Evolutionary conservation across 768 basidiomycete species (phyloP).

Genomic region (Boletus rubescentipes): DNA sequence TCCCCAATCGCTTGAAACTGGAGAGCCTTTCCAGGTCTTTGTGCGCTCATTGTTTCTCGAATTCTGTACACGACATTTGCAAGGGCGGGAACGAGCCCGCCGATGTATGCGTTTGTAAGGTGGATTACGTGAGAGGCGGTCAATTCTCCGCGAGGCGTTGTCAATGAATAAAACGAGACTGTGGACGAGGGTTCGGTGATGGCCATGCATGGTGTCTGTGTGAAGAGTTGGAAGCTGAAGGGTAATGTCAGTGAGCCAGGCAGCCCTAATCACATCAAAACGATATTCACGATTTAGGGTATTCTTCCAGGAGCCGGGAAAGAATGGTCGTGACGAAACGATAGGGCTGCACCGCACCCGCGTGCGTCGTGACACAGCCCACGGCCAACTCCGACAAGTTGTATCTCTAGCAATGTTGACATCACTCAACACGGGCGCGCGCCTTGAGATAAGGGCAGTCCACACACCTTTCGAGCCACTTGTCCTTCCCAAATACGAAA

Average conservation of each 20-base stretch:
- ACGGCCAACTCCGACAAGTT: slow-evolving; percentile 44
- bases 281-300: slow-evolving; percentile 37
- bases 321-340: slow-evolving; percentile 63
- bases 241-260: not conserved
- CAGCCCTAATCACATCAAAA: slow-evolving; percentile 8
- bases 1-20: slow-evolving; percentile 7
- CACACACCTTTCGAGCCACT: slow-evolving; percentile 36
- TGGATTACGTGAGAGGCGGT: slow-evolving; percentile 45
- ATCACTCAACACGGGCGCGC: not conserved
- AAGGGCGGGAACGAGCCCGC: slow-evolving; percentile 45
- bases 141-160: slow-evolving; percentile 44
- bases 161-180: slow-evolving; percentile 36
- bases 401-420: slow-evolving; percentile 40
- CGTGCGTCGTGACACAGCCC: slow-evolving; percentile 53
- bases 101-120: slow-evolving; percentile 55
- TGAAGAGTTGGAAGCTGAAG: slow-evolving; percentile 41
- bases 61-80: slow-evolving; percentile 29
- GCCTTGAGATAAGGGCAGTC: not conserved
- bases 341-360: slow-evolving; percentile 70
- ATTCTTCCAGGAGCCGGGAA: slow-evolving; percentile 47
- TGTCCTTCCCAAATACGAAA: slow-evolving; percentile 31
- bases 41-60: slow-evolving; percentile 64
- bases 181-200: slow-evolving; percentile 30
- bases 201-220: slow-evolving; percentile 41
- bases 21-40: slow-evolving; percentile 47